Base-by-base conservation (phyloP, 805 yeast species). In the Saitoella complicata region DNA sequence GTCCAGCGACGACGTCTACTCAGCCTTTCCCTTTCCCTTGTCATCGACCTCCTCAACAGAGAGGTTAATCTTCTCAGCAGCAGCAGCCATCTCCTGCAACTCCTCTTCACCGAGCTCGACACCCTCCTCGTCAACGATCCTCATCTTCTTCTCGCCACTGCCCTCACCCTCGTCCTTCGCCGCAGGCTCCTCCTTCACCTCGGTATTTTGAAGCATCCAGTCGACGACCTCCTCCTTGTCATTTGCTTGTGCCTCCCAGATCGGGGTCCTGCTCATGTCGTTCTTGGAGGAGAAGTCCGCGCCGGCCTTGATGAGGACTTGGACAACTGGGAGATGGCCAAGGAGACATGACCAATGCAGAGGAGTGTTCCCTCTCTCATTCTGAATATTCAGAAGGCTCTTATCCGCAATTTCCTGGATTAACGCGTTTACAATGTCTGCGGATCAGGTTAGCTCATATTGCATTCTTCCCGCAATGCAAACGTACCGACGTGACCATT, bases 331-430 rank as follows among this genome's bases (percentile, higher is more conserved):
- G 46, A 84, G 60, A 54, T 86, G 86, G 1, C 96, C 97, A 55
- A 83, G 86, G 51, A 76, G 72, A 0, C 94, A 72, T 0, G 97
- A 96, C 99, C 99, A 91, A 60, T 91, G 97, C 51, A 91, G 68
- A 1, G 97, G 81, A 0, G 98, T 87, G 60, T 91, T 91, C 1
- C 97, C 98, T 13, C 80, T 75, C 42, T 75, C 80, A 58, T 91
- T 91, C 45, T 66, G 69, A 12, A 61, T 55, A 48, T 74, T 71
- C 31, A 41, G 11, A 21, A 21, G 4, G 21, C 21, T 21, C 21
- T 21, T 21, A 21, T 21, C 21, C 21, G 21, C 21, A 21, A 21
- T 21, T 21, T 21, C 21, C 21, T 21, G 2, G 21, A 21, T 21
- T 21, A 21, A 21, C 11, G 7, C 41, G 43, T 41, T 12, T n/a